Percentiles rank a stretch among this genome's conserved stretches.
These are phyloP conservation scores for Chlorella sp. DNA, from an alignment of 139 green algal species.

Conservation along the genomic window DNA sequence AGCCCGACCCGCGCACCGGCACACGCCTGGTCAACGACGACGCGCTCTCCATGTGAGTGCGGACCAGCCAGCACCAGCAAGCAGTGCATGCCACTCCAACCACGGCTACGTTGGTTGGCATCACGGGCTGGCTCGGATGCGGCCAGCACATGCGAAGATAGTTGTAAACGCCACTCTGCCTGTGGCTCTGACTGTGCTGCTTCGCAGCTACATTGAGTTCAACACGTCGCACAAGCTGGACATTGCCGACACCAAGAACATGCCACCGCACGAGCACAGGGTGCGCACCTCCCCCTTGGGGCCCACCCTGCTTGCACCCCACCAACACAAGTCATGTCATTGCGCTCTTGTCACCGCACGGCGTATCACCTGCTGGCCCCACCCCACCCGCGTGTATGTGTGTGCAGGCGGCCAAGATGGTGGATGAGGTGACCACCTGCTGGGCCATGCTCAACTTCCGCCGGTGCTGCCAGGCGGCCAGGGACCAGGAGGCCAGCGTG, in stretches of 20 bases:
- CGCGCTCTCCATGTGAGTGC: constrained; percentile 19
- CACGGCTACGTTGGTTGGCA: background rate
- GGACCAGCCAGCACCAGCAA: no score
- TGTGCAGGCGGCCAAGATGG: constrained; percentile 31
- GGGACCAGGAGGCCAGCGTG: constrained; percentile 36
- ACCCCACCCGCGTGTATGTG: background rate
- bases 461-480: constrained; percentile 23
- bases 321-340: no score
- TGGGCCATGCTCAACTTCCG: constrained; percentile 46
- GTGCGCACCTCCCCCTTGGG: no score
- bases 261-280: constrained; percentile 27
- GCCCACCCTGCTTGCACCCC: no score
- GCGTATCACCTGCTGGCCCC: no score
- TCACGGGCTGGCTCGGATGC: no score
- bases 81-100: no score
- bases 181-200: background rate
- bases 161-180: no score
- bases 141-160: no score
- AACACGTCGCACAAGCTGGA: constrained; percentile 35
- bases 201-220: constrained; percentile 32
- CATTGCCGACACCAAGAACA: constrained; percentile 31
- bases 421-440: constrained; percentile 45
- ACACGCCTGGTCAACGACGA: constrained; percentile 32
- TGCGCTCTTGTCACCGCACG: no score
- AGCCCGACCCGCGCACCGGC: constrained; percentile 27